Evolutionary conservation across 768 basidiomycete genomes (phyloP).

Genomic region (Termitomyces sp.): DNA sequence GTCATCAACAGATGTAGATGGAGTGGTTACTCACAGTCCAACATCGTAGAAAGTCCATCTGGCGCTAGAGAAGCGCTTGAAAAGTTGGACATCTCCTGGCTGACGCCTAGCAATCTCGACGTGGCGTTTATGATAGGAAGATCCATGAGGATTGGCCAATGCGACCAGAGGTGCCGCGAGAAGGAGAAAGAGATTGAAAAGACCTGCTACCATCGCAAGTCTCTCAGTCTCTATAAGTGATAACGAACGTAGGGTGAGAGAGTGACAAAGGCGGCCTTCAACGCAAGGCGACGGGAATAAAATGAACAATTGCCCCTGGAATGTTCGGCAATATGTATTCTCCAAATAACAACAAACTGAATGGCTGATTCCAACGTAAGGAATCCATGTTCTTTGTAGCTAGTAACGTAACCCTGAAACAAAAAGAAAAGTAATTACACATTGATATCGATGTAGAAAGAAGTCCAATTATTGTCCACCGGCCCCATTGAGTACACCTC

Average conservation of each 20-base stretch:
- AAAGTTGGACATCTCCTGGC: slow-evolving; percentile 16
- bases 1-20: neutral
- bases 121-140: slow-evolving; percentile 16
- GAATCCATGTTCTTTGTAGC: neutral
- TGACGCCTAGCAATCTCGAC: slow-evolving; percentile 22
- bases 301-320: neutral
- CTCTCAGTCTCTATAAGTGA: neutral
- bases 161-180: slow-evolving; percentile 24
- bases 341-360: slow-evolving; percentile 12
- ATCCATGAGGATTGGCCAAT: slow-evolving; percentile 24
- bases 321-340: slow-evolving; percentile 1
- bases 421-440: neutral
- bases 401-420: neutral
- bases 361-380: neutral
- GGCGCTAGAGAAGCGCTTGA: slow-evolving; percentile 18
- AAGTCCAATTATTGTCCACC: slow-evolving; percentile 3
- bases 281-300: neutral
- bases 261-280: slow-evolving; percentile 2
- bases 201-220: slow-evolving; percentile 13
- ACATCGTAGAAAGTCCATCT: slow-evolving; percentile 28
- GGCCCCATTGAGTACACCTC: slow-evolving; percentile 7
- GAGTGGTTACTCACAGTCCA: slow-evolving; percentile 19
- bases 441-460: neutral
- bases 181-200: slow-evolving; percentile 16
- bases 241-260: slow-evolving; percentile 16